Evolutionary conservation across 1,284 basidiomycete species (phyloP).

Genomic region (Puccinia coronata): DNA sequence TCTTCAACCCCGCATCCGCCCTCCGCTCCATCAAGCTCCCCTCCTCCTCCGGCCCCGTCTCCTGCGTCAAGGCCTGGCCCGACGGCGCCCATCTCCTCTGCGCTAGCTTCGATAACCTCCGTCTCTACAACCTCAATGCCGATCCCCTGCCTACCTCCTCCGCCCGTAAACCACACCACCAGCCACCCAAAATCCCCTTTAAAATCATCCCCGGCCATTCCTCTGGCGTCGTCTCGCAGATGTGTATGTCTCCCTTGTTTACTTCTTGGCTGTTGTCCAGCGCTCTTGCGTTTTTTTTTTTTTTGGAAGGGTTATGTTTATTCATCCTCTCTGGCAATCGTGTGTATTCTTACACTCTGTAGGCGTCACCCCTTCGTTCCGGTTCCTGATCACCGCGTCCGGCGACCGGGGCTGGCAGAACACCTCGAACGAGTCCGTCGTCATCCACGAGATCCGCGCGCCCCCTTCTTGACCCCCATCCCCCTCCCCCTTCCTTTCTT

Average conservation of each 20-base stretch:
- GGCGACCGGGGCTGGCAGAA: constrained; percentile 95
- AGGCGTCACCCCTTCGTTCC: constrained; percentile 83
- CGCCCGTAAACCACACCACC: constrained; percentile 66
- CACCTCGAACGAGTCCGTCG: constrained; percentile 80
- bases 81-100: constrained; percentile 75
- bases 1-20: constrained; percentile 50
- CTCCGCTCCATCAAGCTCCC: constrained; percentile 74
- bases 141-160: constrained; percentile 1
- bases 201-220: constrained; percentile 96
- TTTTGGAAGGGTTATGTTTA: background rate
- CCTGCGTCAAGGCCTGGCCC: constrained; percentile 83
- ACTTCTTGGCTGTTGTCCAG: constrained; percentile 15
- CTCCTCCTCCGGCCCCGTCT: constrained; percentile 83
- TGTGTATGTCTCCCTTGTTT: constrained; percentile 67
- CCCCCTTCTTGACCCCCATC: background rate
- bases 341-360: background rate
- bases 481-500: background rate
- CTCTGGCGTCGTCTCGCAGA: constrained; percentile 85
- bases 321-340: background rate
- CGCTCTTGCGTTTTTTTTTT: background rate
- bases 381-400: constrained; percentile 85
- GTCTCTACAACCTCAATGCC: constrained; percentile 78
- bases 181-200: constrained; percentile 72
- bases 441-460: constrained; percentile 80
- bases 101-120: constrained; percentile 87